These are phyloP conservation scores for Stachybotrys chlorohalonatus DNA, from an alignment of 2,329 filamentous ascomycete genomes.

Conservation along the genomic window DNA sequence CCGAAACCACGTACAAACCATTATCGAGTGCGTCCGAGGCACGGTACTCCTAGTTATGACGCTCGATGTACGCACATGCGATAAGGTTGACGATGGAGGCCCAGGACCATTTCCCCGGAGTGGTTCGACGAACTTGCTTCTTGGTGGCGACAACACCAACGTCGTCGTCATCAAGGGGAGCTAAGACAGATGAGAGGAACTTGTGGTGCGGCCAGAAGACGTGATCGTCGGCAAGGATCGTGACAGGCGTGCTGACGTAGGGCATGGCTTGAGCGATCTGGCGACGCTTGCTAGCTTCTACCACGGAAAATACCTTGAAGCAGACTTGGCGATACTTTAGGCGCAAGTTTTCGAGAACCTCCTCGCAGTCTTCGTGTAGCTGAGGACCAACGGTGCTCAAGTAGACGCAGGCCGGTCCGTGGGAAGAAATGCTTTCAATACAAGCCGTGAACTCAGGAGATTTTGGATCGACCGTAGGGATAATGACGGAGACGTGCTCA, in stretches of 20 bases:
- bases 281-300: conserved; percentile 34
- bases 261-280: conserved; percentile 34
- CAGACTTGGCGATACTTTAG: conserved; percentile 5
- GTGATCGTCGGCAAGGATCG: conserved; percentile 41
- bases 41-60: conserved; percentile 53
- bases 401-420: conserved; percentile 27
- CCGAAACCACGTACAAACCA: conserved; percentile 49
- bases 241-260: conserved; percentile 28
- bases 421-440: conserved; percentile 27
- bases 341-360: conserved; percentile 4
- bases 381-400: conserved; percentile 34
- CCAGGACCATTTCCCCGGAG: conserved; percentile 15
- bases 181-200: conserved; percentile 33
- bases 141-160: conserved; percentile 49
- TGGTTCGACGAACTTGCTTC: conserved; percentile 39
- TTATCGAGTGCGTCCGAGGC: conserved; percentile 48
- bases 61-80: conserved; percentile 48
- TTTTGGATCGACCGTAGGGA: conserved; percentile 39
- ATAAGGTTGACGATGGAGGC: conserved; percentile 42
- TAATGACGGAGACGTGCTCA: conserved; percentile 38
- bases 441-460: conserved; percentile 31
- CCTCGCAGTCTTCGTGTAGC: conserved; percentile 10
- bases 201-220: conserved; percentile 35
- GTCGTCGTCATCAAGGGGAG: conserved; percentile 30
- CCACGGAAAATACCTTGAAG: conserved; percentile 20